Evolutionary conservation across 345 rosid species (phyloP), one percentile per base, ranked within the genome.

Genomic region (Ceriops tagal): DNA sequence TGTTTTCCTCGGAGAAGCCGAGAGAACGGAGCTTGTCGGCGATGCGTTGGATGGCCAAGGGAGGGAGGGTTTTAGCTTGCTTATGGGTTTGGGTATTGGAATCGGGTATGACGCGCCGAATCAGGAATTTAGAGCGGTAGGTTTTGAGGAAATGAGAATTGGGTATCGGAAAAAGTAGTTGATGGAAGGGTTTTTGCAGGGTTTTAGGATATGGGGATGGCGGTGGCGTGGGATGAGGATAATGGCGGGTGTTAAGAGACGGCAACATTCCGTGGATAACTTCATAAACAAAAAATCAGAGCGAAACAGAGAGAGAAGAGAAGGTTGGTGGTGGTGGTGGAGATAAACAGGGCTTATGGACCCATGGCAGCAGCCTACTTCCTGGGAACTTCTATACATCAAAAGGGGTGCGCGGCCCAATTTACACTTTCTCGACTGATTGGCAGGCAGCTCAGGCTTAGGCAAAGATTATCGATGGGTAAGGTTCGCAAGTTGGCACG

Each of bases 21-120:
- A 93, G 95, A 68, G 85, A 84, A 49, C 96, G 96, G 61, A 93
- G 98, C 89, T 93, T 93, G 47, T 93, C 92, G 15, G 98, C 97
- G 57, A 91, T 91, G 57, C 98, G 89, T 59, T 79, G 83, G 78
- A 91, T 93, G 56, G 97, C 96, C 53, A 92, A 84, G 34, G 81
- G 83, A 19, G 92, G 86, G 68, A 86, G 81, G 62, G 83, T 80
- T 27, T 71, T 64, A 37, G 76, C 53, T 43, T 43, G 49, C 2
- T 43, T 15, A 2, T 43, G 19, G 18, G 49, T 70, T 71, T 43
- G 59, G 28, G 28, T 24, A 10, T 22, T 27, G 30, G 30, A 56
- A 56, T 56, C 28, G 18, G 30, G 28, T 8, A 22, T 13, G 59
- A 30, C n/a, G 71, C 37, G 51, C 13, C 5, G n/a, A 49, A 70